Evolutionary conservation across 1,284 basidiomycete species (phyloP), one percentile per base, ranked within the genome.

Genomic region (Ustilago xerochloae): DNA sequence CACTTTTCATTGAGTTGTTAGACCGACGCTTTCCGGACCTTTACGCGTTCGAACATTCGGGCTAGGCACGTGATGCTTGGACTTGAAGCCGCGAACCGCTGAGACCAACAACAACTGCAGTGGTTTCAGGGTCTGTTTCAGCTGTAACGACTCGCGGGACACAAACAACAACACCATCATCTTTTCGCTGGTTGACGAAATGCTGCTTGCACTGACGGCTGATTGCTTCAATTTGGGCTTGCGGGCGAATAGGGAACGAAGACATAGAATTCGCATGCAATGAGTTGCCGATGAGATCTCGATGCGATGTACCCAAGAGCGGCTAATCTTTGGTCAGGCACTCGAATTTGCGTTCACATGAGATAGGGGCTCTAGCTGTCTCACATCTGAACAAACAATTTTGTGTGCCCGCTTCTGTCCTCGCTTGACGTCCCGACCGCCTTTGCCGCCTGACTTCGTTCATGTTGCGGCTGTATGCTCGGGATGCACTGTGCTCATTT

Each of bases 331-430:
- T 39, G 32, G 16, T 39, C 35, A 38, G 49, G 49, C 28, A 38
- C 35, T 10, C 10, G 29, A 51, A 38, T 16, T n/a, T 20, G n/a
- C 2, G 8, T 30, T 8, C 13, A 18, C 5, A 51, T 6, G 28
- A 51, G 28, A 53, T 39, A 53, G 52, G 52, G 52, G 52, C 52
- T n/a, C n/a, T 45, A n/a, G n/a, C 28, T 53, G 51, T 53, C 51
- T 53, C 51, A 53, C 24, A 28, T 15, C 48, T 22, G 48, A 35
- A 48, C 46, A 48, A 48, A 48, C 46, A 48, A 13, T 26, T 29
- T 15, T n/a, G n/a, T n/a, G n/a, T n/a, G n/a, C 38, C 20, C 38
- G 38, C 38, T 39, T 39, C n/a, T 39, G n/a, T 7, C 10, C 10
- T 26, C 22, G 6, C 22, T 26, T 29, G 15, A 24, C n/a, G 43